These are phyloP conservation scores for Podaxis pistillaris DNA, from an alignment of 768 basidiomycete genomes.

Conservation along the genomic window DNA sequence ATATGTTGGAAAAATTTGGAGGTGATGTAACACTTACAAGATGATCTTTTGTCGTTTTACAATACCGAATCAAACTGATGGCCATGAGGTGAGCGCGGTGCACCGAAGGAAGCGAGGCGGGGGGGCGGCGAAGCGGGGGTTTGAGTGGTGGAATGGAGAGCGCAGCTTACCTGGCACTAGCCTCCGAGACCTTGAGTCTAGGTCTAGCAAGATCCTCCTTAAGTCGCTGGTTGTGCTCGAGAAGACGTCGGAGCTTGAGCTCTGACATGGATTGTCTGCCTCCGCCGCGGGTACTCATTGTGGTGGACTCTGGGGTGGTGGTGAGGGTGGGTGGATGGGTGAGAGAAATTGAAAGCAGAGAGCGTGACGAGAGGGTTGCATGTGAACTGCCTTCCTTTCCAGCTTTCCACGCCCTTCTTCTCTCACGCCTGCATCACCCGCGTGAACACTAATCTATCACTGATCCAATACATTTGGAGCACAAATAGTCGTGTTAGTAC, in stretches of 20 bases:
- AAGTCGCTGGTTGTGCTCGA: constrained; percentile 92
- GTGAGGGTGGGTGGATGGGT: constrained; percentile 6
- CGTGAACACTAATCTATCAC: not conserved
- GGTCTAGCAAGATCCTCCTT: constrained; percentile 89
- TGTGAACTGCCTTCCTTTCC: constrained; percentile 11
- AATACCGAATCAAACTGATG: constrained; percentile 85
- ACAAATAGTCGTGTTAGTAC: not conserved
- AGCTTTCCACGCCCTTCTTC: constrained; percentile 7
- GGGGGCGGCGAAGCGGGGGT: not conserved
- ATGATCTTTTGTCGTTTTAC: constrained; percentile 91
- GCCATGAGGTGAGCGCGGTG: constrained; percentile 14
- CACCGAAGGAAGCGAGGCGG: constrained; percentile 8
- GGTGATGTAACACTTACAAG: constrained; percentile 29
- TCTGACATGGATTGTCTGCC: constrained; percentile 92
- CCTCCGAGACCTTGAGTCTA: constrained; percentile 88
- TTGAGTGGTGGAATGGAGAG: not conserved
- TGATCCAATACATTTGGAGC: not conserved
- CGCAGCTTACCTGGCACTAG: constrained; percentile 72
- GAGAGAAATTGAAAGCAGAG: constrained; percentile 1
- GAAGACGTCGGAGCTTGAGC: constrained; percentile 91
- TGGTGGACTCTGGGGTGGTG: constrained; percentile 16
- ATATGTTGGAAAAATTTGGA: constrained; percentile 3
- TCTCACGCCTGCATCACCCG: constrained; percentile 8
- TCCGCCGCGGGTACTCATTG: constrained; percentile 60
- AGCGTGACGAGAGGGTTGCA: constrained; percentile 1